Evolutionary conservation across 164 flowering plant species (phyloP).

Genomic region (Stephania cephalantha): DNA sequence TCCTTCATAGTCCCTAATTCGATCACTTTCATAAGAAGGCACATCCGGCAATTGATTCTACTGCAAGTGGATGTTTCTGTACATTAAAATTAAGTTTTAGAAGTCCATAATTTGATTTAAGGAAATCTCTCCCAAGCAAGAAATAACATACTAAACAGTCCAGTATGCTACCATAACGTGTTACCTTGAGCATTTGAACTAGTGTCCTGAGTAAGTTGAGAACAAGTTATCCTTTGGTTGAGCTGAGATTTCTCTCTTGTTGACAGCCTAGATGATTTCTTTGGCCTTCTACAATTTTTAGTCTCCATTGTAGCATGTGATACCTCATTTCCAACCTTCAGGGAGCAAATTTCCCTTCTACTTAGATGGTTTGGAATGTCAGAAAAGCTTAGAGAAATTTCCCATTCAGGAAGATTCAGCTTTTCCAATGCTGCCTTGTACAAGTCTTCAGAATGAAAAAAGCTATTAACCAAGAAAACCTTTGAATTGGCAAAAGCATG

Average conservation of each 20-base stretch:
- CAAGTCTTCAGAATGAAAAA: conserved; percentile 13
- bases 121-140: conserved; percentile 4
- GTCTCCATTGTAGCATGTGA: conserved; percentile 21
- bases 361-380: conserved; percentile 3
- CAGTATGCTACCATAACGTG: conserved; percentile 6
- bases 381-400: conserved; percentile 6
- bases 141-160: conserved; percentile 13
- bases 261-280: conserved; percentile 27
- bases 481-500: not conserved
- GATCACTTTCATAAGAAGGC: conserved; percentile 37
- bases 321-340: conserved; percentile 13
- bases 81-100: conserved; percentile 15
- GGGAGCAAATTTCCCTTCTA: not conserved
- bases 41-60: conserved; percentile 49
- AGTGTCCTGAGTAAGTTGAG: conserved; percentile 35
- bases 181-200: conserved; percentile 12
- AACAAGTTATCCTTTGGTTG: conserved; percentile 50
- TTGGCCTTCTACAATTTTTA: conserved; percentile 39
- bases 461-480: conserved; percentile 3
- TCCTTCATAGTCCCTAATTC: conserved; percentile 32
- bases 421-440: conserved; percentile 22
- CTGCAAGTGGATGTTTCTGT: conserved; percentile 28
- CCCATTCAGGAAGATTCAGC: conserved; percentile 17
- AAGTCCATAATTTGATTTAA: not conserved
- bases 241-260: conserved; percentile 23